A percentile compares a stretch with the other conserved stretches of the same genome.
These are phyloP conservation scores for Naumovozyma castellii DNA, from an alignment of 805 yeast species.

Conservation along the genomic window DNA sequence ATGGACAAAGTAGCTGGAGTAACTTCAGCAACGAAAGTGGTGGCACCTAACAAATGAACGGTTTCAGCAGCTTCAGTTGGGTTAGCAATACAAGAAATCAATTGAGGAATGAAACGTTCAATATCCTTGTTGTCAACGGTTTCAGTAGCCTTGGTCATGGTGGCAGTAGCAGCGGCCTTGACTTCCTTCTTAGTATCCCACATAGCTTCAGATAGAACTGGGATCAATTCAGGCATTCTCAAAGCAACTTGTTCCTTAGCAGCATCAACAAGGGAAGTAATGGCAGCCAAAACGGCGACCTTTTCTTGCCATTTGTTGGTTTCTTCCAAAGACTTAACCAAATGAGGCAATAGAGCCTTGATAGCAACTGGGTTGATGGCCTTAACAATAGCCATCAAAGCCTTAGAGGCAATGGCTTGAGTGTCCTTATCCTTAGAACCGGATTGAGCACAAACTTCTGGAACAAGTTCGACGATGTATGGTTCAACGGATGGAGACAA, in stretches of 20 bases:
- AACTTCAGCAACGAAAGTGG: slow-evolving; percentile 98
- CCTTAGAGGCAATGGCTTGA: slow-evolving; percentile 62
- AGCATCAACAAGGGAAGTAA: slow-evolving; percentile 80
- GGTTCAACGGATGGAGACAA: slow-evolving; percentile 94
- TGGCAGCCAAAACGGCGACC: slow-evolving; percentile 77
- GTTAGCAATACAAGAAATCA: slow-evolving; percentile 92
- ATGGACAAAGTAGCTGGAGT: slow-evolving; percentile 98
- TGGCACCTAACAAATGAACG: slow-evolving; percentile 97
- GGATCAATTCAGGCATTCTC: slow-evolving; percentile 99
- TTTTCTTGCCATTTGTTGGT: slow-evolving; percentile 98
- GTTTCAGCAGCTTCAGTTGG: slow-evolving; percentile 98
- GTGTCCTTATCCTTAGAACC: slow-evolving; percentile 85
- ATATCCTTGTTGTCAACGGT: slow-evolving; percentile 99
- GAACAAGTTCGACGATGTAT: slow-evolving; percentile 69
- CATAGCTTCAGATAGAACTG: slow-evolving; percentile 97
- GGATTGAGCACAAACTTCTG: slow-evolving; percentile 61
- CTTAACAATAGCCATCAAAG: slow-evolving; percentile 67
- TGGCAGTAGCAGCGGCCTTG: slow-evolving; percentile 89
- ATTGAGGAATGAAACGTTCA: slow-evolving; percentile 96
- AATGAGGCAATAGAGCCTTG: slow-evolving; percentile 78
- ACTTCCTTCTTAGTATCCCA: slow-evolving; percentile 99
- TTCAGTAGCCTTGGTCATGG: slow-evolving; percentile 93
- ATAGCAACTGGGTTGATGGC: slow-evolving; percentile 89
- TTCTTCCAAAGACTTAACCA: slow-evolving; percentile 55
- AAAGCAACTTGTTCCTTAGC: slow-evolving; percentile 94